Evolutionary conservation across 208 protist genomes (phyloP).

Genomic region (Leptomonas seymouri): DNA sequence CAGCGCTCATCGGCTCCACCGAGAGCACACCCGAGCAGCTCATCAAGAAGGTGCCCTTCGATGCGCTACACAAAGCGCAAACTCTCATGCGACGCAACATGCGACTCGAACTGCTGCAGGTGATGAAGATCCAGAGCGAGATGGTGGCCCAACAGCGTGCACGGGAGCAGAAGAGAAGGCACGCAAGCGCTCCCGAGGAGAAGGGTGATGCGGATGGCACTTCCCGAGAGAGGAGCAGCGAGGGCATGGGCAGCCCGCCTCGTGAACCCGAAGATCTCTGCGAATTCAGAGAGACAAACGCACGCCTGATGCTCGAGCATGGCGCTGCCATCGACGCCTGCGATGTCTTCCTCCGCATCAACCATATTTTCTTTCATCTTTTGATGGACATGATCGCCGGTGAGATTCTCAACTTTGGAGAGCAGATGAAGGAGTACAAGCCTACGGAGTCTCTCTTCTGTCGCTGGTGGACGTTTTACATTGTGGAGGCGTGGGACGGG

Average conservation of each 20-base stretch:
- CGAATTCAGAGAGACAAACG: background rate
- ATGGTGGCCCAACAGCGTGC: conserved; percentile 4
- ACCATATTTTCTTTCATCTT: conserved; percentile 39
- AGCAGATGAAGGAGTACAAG: conserved; percentile 46
- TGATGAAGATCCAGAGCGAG: conserved; percentile 15
- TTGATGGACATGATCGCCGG: conserved; percentile 38
- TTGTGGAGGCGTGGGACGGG: conserved; percentile 48
- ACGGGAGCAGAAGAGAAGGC: background rate
- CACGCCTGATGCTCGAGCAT: conserved; percentile 16
- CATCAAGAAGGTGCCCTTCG: conserved; percentile 36
- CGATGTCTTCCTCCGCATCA: conserved; percentile 36
- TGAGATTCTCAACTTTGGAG: conserved; percentile 35
- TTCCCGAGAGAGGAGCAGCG: background rate
- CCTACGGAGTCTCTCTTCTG: conserved; percentile 27
- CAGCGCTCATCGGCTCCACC: conserved; percentile 22
- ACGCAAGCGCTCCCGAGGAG: background rate
- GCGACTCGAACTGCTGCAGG: conserved; percentile 36
- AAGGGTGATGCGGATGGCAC: background rate
- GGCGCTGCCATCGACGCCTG: conserved; percentile 23
- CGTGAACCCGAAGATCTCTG: background rate
- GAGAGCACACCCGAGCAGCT: conserved; percentile 35
- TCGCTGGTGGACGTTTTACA: conserved; percentile 37
- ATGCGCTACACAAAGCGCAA: conserved; percentile 29
- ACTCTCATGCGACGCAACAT: conserved; percentile 42
- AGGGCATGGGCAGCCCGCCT: too few relatives aligned